Base-by-base conservation (phyloP, 306 rosid genomes). In the Acacia acuminata region DNA sequence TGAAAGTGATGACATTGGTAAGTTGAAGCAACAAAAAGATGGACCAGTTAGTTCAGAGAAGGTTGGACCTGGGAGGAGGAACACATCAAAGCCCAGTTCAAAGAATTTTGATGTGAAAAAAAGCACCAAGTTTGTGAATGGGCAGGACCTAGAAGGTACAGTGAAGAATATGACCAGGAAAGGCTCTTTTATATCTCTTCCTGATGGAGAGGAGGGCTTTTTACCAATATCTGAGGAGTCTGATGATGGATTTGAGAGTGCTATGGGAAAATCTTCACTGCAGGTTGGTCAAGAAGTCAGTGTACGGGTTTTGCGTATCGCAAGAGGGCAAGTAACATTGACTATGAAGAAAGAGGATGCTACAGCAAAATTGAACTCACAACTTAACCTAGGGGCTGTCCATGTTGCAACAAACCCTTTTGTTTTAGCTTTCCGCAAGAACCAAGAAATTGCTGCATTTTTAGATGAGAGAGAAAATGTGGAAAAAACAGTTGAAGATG, bases 201-300 rank as follows among this genome's bases (percentile, higher is more conserved):
- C 98, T 19, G 97, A 94, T 34, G 99, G 95, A n/a, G 98, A 96
- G 87, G 99, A 96, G 87, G 99, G 97, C 58, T 96, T 96, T 84
- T 90, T 96, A 60, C 99, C 97, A 12, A 27, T 80, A 47, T 86
- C 95, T 1, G 99, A 96, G 90, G 99, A 94, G 82, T 25, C 84
- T 68, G 88, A 80, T 50, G 94, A 88, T 27, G 97, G 98, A 83
- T 94, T 92, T 84, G 97, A 84, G 55, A 92, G 63, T 60, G 66
- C 85, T 24, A 86, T 90, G 98, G 99, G 99, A 42, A 93, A 84
- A 82, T 71, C 97, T 74, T 84, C 95, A 0, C 77, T 96, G 77
- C 86, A 89, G 87, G 75, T 87, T 63, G 98, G 94, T 81, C 99
- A 91, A 88, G 97, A 96, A 87, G 75, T 96, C 77, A 85, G 85